Evolutionary conservation across 306 rosid species (phyloP).

Genomic region (Crataegus laevigata): DNA sequence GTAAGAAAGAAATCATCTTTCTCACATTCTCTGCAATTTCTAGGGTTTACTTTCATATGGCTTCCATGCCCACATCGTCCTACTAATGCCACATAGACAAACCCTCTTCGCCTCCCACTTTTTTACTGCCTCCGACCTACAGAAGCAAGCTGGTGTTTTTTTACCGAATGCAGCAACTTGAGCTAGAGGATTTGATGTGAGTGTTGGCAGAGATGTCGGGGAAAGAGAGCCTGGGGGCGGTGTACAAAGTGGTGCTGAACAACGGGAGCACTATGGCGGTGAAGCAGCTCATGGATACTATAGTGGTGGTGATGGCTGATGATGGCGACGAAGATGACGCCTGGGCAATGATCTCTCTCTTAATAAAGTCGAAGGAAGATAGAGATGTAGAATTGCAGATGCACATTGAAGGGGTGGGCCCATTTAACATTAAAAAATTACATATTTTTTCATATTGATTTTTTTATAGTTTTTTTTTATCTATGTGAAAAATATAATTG

Average conservation of each 20-base stretch:
- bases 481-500: no score
- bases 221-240: conserved; percentile 90
- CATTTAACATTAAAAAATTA: no score
- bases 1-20: not conserved
- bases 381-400: no score
- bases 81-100: conserved; percentile 58
- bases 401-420: no score
- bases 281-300: conserved; percentile 76
- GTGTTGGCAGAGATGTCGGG: conserved; percentile 96
- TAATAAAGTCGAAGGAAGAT: no score
- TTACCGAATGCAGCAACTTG: conserved; percentile 65
- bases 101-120: no score
- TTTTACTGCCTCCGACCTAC: no score
- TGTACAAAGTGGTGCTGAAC: conserved; percentile 77
- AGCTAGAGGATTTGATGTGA: conserved; percentile 81
- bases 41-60: conserved; percentile 21
- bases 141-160: conserved; percentile 78
- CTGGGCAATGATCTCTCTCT: no score
- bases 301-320: no score
- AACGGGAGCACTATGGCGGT: conserved; percentile 75
- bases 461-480: no score
- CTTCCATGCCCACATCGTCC: conserved; percentile 36
- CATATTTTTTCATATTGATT: no score
- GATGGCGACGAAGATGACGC: no score
- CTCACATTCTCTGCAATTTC: not conserved